Base-by-base conservation (phyloP, 805 yeast species). In the Wickerhamiella brachini region DNA sequence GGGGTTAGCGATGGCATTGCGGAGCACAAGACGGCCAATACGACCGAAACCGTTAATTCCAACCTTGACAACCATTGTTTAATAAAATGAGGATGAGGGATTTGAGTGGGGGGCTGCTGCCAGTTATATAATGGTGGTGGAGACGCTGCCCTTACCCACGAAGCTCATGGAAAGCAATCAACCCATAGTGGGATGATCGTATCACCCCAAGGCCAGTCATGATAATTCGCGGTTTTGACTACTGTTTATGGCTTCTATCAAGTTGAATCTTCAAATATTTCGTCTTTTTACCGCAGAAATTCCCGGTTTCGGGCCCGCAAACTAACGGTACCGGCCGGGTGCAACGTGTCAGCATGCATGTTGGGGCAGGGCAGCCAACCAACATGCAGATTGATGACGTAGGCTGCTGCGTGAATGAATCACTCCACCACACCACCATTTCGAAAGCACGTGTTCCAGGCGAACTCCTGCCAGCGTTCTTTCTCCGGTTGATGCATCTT, bases 1-100 rank as follows among this genome's bases (percentile, higher is more conserved):
- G 53, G 74, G 69, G 78, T 86, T 79, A 55, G 69, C 59, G 59
- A 85, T 72, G 57, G 94, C 94, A 67, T 84, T 77, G 76, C 95
- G 82, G 64, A 86, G 74, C 58, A 71, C 95, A 62, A 85, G 78
- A 74, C 95, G 85, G 61, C 95, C 95, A 66, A 85, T 85, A 74
- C 95, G 82, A 65, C 95, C 95, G 83, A 85, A 85, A 64, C 95
- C 95, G 80, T 85, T 85, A 70, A 85, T 86, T 74, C 95, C 95
- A 70, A 85, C 77, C 64, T 77, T 81, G 68, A 78, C 75, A 55
- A 65, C 68, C 70, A 65, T 67, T 57, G 43, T 50, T 21, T 42
- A 24, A 44, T 24, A 45, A 17, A 26, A 12, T 21, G 42, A 20
- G 42, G 24, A 18, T 26, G 39, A 18, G 23, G 39, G 39, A 18